Percentiles rank a stretch among this genome's conserved stretches.
phyloP scores from a whole-genome alignment of 108 stramenopile species.

The Discostella stelligeroides region DNA sequence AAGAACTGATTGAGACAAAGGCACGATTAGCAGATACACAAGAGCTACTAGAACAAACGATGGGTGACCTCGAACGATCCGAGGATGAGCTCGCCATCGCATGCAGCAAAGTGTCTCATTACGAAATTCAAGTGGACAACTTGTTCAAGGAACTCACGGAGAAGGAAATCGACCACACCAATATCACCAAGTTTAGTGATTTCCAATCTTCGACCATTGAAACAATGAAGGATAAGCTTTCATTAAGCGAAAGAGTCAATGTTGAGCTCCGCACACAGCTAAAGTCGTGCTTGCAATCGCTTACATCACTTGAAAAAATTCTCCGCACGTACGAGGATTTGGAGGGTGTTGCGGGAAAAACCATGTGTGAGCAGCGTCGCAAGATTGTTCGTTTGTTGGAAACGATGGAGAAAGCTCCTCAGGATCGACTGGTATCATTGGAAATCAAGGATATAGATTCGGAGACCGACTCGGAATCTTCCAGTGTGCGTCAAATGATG shows the following conservation, averaged over 20 bases:
- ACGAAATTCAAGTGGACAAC: constrained; percentile 4
- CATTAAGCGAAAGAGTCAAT: constrained; percentile 24
- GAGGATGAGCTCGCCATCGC: constrained; percentile 28
- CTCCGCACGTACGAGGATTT: constrained; percentile 41
- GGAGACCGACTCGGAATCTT: constrained; percentile 8
- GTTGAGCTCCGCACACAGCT: constrained; percentile 30
- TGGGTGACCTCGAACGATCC: constrained; percentile 23
- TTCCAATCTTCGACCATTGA: constrained; percentile 32
- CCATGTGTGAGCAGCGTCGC: constrained; percentile 22
- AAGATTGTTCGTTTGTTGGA: constrained; percentile 34
- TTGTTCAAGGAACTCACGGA: constrained; percentile 23
- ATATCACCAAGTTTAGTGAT: constrained; percentile 22
- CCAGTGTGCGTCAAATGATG: no score
- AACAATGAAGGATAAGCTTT: constrained; percentile 14
- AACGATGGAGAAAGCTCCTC: constrained; percentile 17
- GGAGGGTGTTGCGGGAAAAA: constrained; percentile 30
- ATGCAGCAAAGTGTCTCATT: constrained; percentile 8
- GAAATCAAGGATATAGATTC: constrained; percentile 5
- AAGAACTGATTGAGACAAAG: constrained; percentile 29
- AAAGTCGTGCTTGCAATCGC: constrained; percentile 31
- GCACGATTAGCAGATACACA: constrained; percentile 29
- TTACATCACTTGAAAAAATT: constrained; percentile 39
- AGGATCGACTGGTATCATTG: constrained; percentile 2
- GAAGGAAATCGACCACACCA: constrained; percentile 20
- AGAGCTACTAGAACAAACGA: constrained; percentile 21